Conservation (phyloP, 345 rosid species). For the Brassica napus region DNA sequence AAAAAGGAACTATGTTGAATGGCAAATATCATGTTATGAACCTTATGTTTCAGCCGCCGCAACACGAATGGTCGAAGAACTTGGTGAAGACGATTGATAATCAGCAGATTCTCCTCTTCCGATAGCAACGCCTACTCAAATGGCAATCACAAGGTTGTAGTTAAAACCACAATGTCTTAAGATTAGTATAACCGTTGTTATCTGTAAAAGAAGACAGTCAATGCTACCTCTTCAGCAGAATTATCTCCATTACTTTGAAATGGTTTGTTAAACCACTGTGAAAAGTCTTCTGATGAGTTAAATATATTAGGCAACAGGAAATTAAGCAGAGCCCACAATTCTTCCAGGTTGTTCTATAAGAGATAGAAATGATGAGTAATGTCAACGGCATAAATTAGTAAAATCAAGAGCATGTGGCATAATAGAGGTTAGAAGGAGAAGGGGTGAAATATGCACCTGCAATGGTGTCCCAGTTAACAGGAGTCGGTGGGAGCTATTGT, state of each 20-base stretch:
- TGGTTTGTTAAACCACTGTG: conserved; percentile 98
- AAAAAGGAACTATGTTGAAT: conserved; percentile 8
- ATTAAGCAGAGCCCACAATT: conserved; percentile 91
- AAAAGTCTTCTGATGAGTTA: conserved; percentile 91
- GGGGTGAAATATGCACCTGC: conserved; percentile 51
- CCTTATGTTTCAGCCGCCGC: conserved; percentile 93
- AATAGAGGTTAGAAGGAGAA: neutral
- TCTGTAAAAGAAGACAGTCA: conserved; percentile 21
- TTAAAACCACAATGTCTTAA: conserved; percentile 13
- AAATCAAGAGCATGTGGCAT: neutral
- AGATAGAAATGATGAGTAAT: conserved; percentile 17
- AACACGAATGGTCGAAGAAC: conserved; percentile 95
- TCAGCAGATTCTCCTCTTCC: conserved; percentile 90
- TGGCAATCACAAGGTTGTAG: conserved; percentile 14
- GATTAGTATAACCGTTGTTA: neutral
- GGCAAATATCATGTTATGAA: conserved; percentile 26
- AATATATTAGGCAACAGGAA: conserved; percentile 90
- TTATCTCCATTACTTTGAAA: conserved; percentile 84
- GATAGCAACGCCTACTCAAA: conserved; percentile 73
- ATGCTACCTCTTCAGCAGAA: conserved; percentile 76
- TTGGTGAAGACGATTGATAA: conserved; percentile 92
- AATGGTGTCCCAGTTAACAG: conserved; percentile 89
- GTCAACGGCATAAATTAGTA: conserved; percentile 2
- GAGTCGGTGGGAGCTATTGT: conserved; percentile 80
- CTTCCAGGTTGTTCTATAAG: conserved; percentile 88